Conservation (phyloP, 2,329 filamentous ascomycete species). For the Plenodomus biglobosus region DNA sequence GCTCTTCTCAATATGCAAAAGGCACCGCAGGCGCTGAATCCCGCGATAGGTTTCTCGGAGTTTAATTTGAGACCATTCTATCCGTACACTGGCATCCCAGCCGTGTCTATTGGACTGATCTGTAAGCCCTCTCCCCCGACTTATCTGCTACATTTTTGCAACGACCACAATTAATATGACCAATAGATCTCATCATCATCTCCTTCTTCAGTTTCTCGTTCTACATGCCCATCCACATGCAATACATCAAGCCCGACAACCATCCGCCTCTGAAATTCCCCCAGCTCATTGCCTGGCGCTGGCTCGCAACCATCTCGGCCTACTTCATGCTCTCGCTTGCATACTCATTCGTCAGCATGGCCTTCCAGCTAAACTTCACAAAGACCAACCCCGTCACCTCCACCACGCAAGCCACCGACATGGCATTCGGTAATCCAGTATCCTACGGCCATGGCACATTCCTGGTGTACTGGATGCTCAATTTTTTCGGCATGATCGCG, state of each 20-base stretch:
- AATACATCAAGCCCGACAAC: constrained; percentile 57
- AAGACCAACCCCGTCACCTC: constrained; percentile 47
- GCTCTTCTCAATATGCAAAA: constrained; percentile 48
- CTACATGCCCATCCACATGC: constrained; percentile 64
- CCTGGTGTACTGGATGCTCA: constrained; percentile 64
- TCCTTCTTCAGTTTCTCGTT: constrained; percentile 68
- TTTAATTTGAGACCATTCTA: constrained; percentile 63
- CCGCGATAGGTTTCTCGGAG: constrained; percentile 58
- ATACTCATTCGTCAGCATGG: constrained; percentile 65
- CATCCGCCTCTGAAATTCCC: constrained; percentile 61
- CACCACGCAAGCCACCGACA: constrained; percentile 46
- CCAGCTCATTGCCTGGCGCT: constrained; percentile 62
- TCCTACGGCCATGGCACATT: constrained; percentile 62
- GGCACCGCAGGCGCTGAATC: constrained; percentile 57
- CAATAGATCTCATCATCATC: constrained; percentile 61
- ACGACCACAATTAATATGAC: not conserved
- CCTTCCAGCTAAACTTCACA: constrained; percentile 63
- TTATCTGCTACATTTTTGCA: not conserved
- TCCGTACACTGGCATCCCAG: constrained; percentile 57
- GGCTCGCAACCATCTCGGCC: constrained; percentile 56
- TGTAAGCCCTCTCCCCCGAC: constrained; percentile 36
- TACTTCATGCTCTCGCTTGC: constrained; percentile 65
- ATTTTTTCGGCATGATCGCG: constrained; percentile 64
- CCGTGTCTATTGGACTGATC: constrained; percentile 64
- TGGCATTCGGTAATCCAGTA: constrained; percentile 49